phyloP scores from a whole-genome alignment of 495 filamentous ascomycete species.

The Haplographium delicatum region DNA sequence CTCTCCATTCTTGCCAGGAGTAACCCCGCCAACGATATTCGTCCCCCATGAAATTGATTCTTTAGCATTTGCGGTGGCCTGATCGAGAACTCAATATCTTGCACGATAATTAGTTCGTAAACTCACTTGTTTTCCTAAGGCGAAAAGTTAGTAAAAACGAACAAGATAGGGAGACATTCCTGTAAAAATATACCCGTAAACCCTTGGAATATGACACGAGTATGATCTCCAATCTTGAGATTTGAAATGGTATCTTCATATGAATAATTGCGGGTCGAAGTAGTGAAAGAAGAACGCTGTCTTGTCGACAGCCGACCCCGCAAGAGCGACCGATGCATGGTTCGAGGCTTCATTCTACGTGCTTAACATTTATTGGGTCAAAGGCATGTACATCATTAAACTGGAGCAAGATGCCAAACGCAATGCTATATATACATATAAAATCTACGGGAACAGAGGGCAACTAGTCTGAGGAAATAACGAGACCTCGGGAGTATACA shows the following conservation, averaged over 20 bases:
- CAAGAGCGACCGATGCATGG: slow-evolving; percentile 9
- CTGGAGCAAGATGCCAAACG: too few relatives aligned
- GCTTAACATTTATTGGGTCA: too few relatives aligned
- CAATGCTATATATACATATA: too few relatives aligned
- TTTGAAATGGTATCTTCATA: slow-evolving; percentile 66
- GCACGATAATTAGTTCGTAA: background rate
- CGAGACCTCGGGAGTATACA: too few relatives aligned
- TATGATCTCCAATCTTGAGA: slow-evolving; percentile 73
- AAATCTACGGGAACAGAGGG: too few relatives aligned
- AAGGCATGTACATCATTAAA: too few relatives aligned
- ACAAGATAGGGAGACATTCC: too few relatives aligned
- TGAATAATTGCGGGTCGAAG: slow-evolving; percentile 4
- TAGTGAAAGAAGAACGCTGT: slow-evolving; percentile 12
- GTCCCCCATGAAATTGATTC: slow-evolving; percentile 84
- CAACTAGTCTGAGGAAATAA: too few relatives aligned
- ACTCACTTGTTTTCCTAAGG: slow-evolving; percentile 35
- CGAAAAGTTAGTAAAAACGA: too few relatives aligned
- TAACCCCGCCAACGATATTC: slow-evolving; percentile 82
- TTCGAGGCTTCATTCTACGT: too few relatives aligned
- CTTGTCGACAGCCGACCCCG: slow-evolving; percentile 2
- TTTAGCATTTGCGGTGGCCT: slow-evolving; percentile 78
- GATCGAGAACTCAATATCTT: slow-evolving; percentile 5
- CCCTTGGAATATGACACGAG: slow-evolving; percentile 80
- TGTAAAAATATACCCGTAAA: slow-evolving; percentile 69
- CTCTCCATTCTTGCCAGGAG: slow-evolving; percentile 67